Percentiles rank a stretch among this genome's conserved stretches.
These are phyloP conservation scores for Mucor ambiguus DNA, from an alignment of 371 early-diverging fungal species.

Conservation along the genomic window DNA sequence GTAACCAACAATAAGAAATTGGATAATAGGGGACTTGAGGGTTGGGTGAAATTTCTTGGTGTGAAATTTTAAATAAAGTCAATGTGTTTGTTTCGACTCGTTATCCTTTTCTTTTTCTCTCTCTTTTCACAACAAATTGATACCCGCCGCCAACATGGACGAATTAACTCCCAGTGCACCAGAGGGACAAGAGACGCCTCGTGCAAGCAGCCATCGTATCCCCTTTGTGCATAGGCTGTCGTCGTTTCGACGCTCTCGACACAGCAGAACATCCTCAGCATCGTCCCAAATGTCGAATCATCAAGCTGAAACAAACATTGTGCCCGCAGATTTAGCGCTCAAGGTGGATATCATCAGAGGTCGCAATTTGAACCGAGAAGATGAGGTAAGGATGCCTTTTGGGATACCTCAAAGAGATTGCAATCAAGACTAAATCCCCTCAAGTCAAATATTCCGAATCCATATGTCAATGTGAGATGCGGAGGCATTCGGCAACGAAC, in stretches of 20 bases:
- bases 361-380: constrained; percentile 27
- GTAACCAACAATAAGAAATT: constrained; percentile 4
- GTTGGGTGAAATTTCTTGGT: not conserved
- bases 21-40: not conserved
- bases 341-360: constrained; percentile 36
- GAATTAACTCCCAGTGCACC: constrained; percentile 1
- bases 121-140: not conserved
- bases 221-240: constrained; percentile 29
- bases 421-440: not conserved
- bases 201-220: constrained; percentile 15
- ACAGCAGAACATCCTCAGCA: constrained; percentile 6
- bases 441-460: constrained; percentile 31
- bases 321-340: constrained; percentile 27
- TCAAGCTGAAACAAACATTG: constrained; percentile 8
- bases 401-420: no score
- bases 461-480: constrained; percentile 42
- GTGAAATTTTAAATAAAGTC: constrained; percentile 4
- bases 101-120: not conserved
- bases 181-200: constrained; percentile 1
- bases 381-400: constrained; percentile 22
- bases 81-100: not conserved
- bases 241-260: constrained; percentile 17
- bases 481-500: constrained; percentile 50
- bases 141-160: constrained; percentile 7
- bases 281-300: constrained; percentile 3